Conservation (phyloP, 192 early-diverging fungal species). For the Rhizoclosmatium sp. region DNA sequence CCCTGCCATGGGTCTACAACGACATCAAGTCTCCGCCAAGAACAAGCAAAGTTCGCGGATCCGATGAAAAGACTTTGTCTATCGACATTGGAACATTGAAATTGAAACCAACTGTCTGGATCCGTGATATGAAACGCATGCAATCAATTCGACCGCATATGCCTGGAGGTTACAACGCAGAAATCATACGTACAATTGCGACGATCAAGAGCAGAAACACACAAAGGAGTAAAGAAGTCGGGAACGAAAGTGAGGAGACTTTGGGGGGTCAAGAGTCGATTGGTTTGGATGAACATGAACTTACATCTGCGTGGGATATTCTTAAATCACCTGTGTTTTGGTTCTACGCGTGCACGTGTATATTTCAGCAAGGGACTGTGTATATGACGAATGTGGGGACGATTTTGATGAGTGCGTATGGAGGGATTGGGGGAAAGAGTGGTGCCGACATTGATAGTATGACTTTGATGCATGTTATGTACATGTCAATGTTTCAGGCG, state of each 20-base stretch:
- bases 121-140: not conserved
- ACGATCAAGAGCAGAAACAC: not conserved
- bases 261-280: too few relatives aligned
- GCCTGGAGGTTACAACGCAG: not conserved
- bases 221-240: not conserved
- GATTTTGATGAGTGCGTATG: constrained; percentile 20
- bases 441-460: not conserved
- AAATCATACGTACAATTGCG: not conserved
- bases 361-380: constrained; percentile 37
- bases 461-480: constrained; percentile 37
- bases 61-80: too few relatives aligned
- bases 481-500: constrained; percentile 41
- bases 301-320: constrained; percentile 34
- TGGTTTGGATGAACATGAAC: not conserved
- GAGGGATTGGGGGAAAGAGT: not conserved
- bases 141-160: not conserved
- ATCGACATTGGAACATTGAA: too few relatives aligned
- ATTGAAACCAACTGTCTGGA: too few relatives aligned
- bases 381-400: constrained; percentile 45
- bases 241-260: not conserved
- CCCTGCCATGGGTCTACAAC: not conserved
- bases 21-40: not conserved
- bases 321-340: constrained; percentile 41
- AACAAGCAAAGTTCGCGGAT: too few relatives aligned
- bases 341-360: constrained; percentile 41